Percentiles rank a stretch among this genome's conserved stretches.
phyloP scores from a whole-genome alignment of 176 grass and related monocot species.

The Aechmea fasciata region DNA sequence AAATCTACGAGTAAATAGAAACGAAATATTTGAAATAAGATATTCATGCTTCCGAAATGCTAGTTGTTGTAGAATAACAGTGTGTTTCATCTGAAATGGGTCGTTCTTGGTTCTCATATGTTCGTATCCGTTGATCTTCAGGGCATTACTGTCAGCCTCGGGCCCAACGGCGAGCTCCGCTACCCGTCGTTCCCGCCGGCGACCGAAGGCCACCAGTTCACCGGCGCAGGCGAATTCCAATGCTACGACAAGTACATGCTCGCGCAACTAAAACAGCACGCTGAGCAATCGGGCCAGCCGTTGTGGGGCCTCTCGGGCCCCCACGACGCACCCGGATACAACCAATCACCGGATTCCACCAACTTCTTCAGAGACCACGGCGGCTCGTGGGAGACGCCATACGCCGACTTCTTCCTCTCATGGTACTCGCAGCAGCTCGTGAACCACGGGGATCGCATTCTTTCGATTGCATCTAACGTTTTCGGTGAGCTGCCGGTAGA shows the following conservation, averaged over 20 bases:
- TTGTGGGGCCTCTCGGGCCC: slow-evolving; percentile 59
- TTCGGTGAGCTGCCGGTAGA: slow-evolving; percentile 40
- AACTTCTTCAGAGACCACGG: slow-evolving; percentile 58
- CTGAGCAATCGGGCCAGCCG: slow-evolving; percentile 23
- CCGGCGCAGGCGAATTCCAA: slow-evolving; percentile 73
- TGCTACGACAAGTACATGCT: slow-evolving; percentile 94
- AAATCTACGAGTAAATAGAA: no score
- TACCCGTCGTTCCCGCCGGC: slow-evolving; percentile 71
- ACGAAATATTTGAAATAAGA: no score
- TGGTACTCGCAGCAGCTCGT: slow-evolving; percentile 76
- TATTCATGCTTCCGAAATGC: no score
- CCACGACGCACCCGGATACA: slow-evolving; percentile 54
- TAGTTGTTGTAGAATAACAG: no score
- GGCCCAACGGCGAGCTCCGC: slow-evolving; percentile 69
- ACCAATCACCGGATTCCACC: slow-evolving; percentile 37
- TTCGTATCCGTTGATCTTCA: not conserved
- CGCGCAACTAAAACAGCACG: slow-evolving; percentile 28
- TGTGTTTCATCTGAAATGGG: no score
- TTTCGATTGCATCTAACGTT: slow-evolving; percentile 33
- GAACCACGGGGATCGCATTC: slow-evolving; percentile 54
- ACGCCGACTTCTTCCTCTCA: slow-evolving; percentile 86
- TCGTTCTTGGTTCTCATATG: no score
- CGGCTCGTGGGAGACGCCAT: slow-evolving; percentile 59
- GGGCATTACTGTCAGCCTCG: slow-evolving; percentile 73
- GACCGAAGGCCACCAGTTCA: slow-evolving; percentile 27